Evolutionary conservation across 208 protist genomes (phyloP).

Genomic region (Trypanosoma grayi): DNA sequence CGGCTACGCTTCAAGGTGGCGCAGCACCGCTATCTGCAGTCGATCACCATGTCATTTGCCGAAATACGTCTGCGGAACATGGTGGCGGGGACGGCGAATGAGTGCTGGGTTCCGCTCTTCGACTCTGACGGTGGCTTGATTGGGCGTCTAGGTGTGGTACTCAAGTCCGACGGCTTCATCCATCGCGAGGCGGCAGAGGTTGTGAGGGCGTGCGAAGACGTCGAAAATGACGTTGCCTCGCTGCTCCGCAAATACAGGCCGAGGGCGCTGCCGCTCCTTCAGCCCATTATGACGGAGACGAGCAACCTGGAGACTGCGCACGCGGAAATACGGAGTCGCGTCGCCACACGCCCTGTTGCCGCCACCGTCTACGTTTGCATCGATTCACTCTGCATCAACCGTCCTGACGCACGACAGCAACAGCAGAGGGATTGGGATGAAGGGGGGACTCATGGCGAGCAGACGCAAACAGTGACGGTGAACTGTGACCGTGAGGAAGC

Average conservation of each 20-base stretch:
- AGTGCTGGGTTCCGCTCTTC: slow-evolving; percentile 23
- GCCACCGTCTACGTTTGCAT: slow-evolving; percentile 22
- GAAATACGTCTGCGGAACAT: slow-evolving; percentile 20
- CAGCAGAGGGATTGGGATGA: background rate
- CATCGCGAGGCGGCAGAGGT: background rate
- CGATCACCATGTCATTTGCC: slow-evolving; percentile 3
- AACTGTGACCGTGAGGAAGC: slow-evolving; percentile 7
- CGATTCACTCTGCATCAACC: slow-evolving; percentile 4
- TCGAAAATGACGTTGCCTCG: slow-evolving; percentile 22
- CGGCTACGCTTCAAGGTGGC: slow-evolving; percentile 26
- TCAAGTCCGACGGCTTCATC: slow-evolving; percentile 19
- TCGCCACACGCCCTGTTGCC: slow-evolving; percentile 9
- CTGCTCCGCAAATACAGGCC: slow-evolving; percentile 22
- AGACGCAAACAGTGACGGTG: slow-evolving; percentile 8
- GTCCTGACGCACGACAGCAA: background rate
- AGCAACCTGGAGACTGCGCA: background rate
- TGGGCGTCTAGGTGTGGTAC: slow-evolving; percentile 7
- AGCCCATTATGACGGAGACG: slow-evolving; percentile 10
- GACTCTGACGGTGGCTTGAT: slow-evolving; percentile 1
- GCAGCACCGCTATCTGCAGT: slow-evolving; percentile 15
- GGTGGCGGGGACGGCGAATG: slow-evolving; percentile 1
- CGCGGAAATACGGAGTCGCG: slow-evolving; percentile 8
- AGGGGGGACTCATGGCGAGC: slow-evolving; percentile 1
- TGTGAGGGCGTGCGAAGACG: background rate
- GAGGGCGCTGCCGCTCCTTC: slow-evolving; percentile 9